Conservation (phyloP, 257 asterid genomes). For the Lantana camara region DNA sequence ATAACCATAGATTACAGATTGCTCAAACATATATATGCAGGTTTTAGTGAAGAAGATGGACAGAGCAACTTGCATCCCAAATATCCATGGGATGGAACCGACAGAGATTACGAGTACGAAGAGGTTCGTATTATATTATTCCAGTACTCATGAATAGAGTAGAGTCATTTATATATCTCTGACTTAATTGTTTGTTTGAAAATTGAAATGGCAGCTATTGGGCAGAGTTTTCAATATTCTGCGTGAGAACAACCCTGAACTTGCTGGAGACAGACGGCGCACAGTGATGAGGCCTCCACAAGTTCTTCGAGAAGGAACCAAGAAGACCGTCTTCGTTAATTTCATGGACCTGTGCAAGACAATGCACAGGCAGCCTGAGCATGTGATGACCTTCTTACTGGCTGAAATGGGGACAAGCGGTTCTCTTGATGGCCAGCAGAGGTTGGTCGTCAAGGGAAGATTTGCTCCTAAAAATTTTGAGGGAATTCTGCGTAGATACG, state of each 20-base stretch:
- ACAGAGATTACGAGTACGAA: constrained; percentile 81
- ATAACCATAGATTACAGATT: neutral
- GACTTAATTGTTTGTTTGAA: no score
- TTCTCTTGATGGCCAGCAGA: constrained; percentile 94
- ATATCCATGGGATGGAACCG: constrained; percentile 93
- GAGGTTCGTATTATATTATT: constrained; percentile 49
- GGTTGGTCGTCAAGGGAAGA: constrained; percentile 89
- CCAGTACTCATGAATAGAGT: neutral
- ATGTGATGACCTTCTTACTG: constrained; percentile 88
- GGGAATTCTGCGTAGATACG: constrained; percentile 85
- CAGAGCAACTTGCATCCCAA: constrained; percentile 71
- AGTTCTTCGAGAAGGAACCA: constrained; percentile 98
- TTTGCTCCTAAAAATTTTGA: constrained; percentile 97
- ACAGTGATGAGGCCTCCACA: constrained; percentile 99
- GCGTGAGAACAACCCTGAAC: constrained; percentile 98
- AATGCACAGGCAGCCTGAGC: constrained; percentile 99
- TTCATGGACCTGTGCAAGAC: constrained; percentile 98
- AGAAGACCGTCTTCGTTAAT: constrained; percentile 92
- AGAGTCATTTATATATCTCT: no score
- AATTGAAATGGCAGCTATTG: constrained; percentile 57
- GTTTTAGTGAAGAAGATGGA: constrained; percentile 61
- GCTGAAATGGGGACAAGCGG: constrained; percentile 99
- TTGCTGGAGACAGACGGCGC: constrained; percentile 98
- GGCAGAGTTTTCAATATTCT: constrained; percentile 90
- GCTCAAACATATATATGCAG: no score